Base-by-base conservation (phyloP, 192 early-diverging fungal genomes). In the Gonapodya sp. region DNA sequence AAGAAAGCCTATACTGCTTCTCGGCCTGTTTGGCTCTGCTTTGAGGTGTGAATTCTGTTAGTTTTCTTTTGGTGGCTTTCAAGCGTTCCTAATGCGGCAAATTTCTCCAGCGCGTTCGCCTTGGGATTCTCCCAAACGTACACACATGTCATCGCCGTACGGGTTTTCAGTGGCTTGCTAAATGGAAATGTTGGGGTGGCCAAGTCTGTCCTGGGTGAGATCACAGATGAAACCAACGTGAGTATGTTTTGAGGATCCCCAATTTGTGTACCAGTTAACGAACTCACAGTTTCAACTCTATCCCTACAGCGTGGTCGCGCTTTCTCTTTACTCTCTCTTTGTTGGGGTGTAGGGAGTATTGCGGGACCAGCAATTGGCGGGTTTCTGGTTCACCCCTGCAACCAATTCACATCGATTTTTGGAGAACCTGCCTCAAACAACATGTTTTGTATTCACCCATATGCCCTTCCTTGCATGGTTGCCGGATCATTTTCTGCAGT, bases 181-280 rank as follows among this genome's bases (percentile, higher is more conserved):
- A 94, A 93, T 82, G 94, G 31, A 88, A 94, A 92, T 74, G 86
- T 91, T 30, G 93, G 94, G 2, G 94, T 96, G 18, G 89, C 93
- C 35, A 95, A 95, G 82, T 93, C 92, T 30, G 89, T 94, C 34
- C 82, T 96, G 34, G 93, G 92, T 0, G 96, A 98, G 86, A 91
- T 98, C 36, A 92, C 95, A 31, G 95, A 96, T 81, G 83, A 88
- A 0, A 91, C 92, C 0, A 98, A 96, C 83, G n/a, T n/a, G n/a
- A n/a, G n/a, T n/a, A 91, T 92, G 79, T 85, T 91, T 2, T 86
- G 90, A 18, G 93, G 92, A 31, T 96, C 96, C 84, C 87, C 91
- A 8, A 73, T 95, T 33, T 89, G 94, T 84, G 93, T 93, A 34
- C 89, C 93, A 33, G 86, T 85, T 0, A 92, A 93, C 90, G 93